Conservation (phyloP, 106 monocot species). For the Gastrodia elata region DNA sequence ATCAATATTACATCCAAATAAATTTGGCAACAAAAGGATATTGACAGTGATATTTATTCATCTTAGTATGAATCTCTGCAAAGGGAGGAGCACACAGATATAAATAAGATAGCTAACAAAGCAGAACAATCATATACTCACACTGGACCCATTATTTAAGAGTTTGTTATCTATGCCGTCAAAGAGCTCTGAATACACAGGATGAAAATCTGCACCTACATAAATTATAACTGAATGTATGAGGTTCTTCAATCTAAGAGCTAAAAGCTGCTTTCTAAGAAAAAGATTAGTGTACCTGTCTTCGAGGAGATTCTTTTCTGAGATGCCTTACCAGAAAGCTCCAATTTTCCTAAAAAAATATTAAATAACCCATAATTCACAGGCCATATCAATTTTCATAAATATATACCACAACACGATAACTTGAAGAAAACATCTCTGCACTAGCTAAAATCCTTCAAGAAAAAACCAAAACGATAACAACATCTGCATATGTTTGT, state of each 20-base stretch:
- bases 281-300: not conserved
- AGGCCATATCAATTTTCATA: not conserved
- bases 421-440: not conserved
- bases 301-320: not conserved
- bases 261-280: not conserved
- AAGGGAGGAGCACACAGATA: not conserved
- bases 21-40: not conserved
- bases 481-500: not conserved
- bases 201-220: not conserved
- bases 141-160: slow-evolving; percentile 22
- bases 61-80: not conserved
- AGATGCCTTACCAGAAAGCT: not conserved
- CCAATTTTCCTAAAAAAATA: not conserved
- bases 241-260: not conserved
- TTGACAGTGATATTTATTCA: not conserved
- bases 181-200: slow-evolving; percentile 38
- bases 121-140: slow-evolving; percentile 7
- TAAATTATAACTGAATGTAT: not conserved
- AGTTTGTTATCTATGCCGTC: slow-evolving; percentile 45
- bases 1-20: not conserved
- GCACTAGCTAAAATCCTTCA: not conserved
- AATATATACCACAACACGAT: not conserved
- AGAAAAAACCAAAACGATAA: not conserved
- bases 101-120: not conserved
- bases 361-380: not conserved